Percentiles rank a stretch among this genome's conserved stretches.
Conservation (phyloP, 306 rosid genomes). For the Cucurbita moschata region DNA sequence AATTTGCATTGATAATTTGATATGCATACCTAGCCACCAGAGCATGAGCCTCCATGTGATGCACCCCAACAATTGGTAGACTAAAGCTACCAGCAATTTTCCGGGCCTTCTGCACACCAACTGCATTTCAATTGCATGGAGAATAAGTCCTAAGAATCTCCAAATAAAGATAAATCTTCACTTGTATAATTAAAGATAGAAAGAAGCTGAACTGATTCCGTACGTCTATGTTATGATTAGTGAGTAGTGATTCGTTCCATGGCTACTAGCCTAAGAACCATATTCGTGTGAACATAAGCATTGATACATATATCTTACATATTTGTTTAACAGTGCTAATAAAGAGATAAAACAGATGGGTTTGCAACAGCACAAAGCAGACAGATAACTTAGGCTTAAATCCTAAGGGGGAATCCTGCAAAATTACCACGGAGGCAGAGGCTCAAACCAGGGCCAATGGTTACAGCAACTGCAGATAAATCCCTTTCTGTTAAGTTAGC, state of each 20-base stretch:
- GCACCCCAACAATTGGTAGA: constrained; percentile 76
- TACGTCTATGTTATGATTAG: background rate
- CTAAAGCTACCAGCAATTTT: constrained; percentile 44
- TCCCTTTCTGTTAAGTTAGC: constrained; percentile 63
- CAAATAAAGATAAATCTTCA: background rate
- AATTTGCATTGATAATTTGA: background rate
- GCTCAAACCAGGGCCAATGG: constrained; percentile 97
- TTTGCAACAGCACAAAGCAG: background rate
- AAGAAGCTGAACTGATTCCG: background rate
- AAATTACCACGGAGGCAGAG: constrained; percentile 86
- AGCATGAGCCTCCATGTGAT: constrained; percentile 99
- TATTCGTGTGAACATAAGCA: background rate
- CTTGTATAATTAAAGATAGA: background rate
- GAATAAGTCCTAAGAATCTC: constrained; percentile 8
- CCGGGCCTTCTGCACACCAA: constrained; percentile 83
- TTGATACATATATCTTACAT: background rate
- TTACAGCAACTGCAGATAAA: constrained; percentile 88
- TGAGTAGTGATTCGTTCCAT: background rate
- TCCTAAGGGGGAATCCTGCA: background rate
- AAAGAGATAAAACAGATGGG: background rate
- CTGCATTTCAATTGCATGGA: constrained; percentile 30
- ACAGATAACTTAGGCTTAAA: background rate
- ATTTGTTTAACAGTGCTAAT: background rate
- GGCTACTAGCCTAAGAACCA: background rate
- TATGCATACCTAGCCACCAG: constrained; percentile 72